Conservation (phyloP, 257 asterid species). For the Capsicum chinense region DNA sequence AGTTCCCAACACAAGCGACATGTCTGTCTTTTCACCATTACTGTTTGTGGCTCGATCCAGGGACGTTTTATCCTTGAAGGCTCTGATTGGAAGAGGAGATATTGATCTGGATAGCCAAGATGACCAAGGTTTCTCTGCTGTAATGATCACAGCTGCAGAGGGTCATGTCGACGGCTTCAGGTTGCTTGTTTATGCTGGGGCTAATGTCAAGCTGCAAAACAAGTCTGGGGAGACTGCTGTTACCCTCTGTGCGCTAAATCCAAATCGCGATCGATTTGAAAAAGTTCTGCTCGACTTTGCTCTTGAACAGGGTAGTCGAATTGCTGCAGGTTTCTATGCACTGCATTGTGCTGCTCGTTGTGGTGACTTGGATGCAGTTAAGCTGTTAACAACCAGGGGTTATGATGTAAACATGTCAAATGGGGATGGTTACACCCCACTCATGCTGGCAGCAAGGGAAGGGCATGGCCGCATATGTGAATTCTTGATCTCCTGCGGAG, state of each 20-base stretch:
- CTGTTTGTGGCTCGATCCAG: conserved; percentile 70
- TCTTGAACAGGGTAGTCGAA: conserved; percentile 67
- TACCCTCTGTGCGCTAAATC: conserved; percentile 51
- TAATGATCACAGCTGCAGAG: conserved; percentile 73
- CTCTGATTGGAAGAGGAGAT: conserved; percentile 48
- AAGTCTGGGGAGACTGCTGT: conserved; percentile 68
- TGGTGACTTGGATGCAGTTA: conserved; percentile 69
- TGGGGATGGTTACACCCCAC: conserved; percentile 69
- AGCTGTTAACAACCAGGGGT: conserved; percentile 56
- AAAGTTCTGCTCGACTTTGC: conserved; percentile 81
- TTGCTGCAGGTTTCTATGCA: conserved; percentile 66
- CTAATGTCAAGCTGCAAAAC: conserved; percentile 67
- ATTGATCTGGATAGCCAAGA: conserved; percentile 65
- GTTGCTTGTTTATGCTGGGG: conserved; percentile 73
- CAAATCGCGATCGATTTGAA: conserved; percentile 65
- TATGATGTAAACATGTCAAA: conserved; percentile 61
- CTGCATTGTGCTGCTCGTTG: conserved; percentile 76
- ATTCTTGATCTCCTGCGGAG: conserved; percentile 61
- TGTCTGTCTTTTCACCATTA: conserved; percentile 57
- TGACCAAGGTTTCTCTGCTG: conserved; percentile 73
- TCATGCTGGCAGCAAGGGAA: conserved; percentile 81
- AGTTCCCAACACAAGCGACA: conserved; percentile 55
- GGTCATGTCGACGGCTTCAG: conserved; percentile 78
- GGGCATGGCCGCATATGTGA: conserved; percentile 63
- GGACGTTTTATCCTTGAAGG: conserved; percentile 59